phyloP scores from a whole-genome alignment of 768 basidiomycete species.

The Lepiota brunneoincarnata region DNA sequence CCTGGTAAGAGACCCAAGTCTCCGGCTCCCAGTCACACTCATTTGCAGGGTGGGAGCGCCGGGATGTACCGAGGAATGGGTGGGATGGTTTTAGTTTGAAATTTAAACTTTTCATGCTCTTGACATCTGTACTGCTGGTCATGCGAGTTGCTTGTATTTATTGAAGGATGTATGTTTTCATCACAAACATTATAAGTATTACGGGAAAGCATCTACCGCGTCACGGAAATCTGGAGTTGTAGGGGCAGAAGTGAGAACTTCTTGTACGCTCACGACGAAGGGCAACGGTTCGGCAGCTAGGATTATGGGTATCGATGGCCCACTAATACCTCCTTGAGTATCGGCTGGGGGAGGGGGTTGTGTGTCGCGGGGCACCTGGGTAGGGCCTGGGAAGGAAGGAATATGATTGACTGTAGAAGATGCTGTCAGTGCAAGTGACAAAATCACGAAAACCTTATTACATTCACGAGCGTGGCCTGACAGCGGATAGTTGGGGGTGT shows the following conservation, averaged over 20 bases:
- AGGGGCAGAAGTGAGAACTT: neutral
- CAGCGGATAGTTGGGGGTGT: neutral
- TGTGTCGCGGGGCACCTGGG: neutral
- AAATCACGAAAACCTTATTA: conserved; percentile 24
- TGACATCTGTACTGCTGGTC: conserved; percentile 5
- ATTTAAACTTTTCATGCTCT: neutral
- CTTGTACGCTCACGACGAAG: neutral
- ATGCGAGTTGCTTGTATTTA: conserved; percentile 9
- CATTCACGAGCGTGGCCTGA: conserved; percentile 76
- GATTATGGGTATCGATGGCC: neutral
- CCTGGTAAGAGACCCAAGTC: neutral
- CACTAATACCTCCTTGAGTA: neutral
- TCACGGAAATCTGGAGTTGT: conserved; percentile 16
- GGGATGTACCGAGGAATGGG: neutral
- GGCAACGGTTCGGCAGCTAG: neutral
- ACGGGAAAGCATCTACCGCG: conserved; percentile 12
- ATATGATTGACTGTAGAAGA: conserved; percentile 36
- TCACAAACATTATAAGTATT: neutral
- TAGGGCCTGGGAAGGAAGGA: conserved; percentile 14
- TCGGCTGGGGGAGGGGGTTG: neutral
- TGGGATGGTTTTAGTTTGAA: neutral
- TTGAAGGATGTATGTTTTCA: conserved; percentile 7
- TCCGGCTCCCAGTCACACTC: neutral
- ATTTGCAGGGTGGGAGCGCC: neutral
- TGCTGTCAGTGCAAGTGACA: conserved; percentile 7